phyloP scores from a whole-genome alignment of 352 stramenopile genomes.

The Phytophthora syringae region DNA sequence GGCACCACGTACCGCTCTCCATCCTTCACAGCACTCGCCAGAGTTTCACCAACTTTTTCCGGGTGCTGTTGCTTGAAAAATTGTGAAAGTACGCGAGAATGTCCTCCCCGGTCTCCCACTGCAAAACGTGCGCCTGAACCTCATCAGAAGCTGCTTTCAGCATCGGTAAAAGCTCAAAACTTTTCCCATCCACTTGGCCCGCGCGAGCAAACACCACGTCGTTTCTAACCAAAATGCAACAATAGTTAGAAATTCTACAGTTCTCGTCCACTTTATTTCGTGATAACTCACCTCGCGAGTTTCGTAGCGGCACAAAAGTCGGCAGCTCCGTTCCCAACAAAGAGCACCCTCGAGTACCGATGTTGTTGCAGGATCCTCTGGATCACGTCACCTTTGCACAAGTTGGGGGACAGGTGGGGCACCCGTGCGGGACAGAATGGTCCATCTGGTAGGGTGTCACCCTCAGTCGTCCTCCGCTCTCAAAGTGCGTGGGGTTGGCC shows the following conservation, averaged over 20 bases:
- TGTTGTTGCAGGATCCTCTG: constrained; percentile 38
- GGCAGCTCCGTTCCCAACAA: constrained; percentile 53
- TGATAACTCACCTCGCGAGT: constrained; percentile 51
- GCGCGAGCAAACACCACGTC: constrained; percentile 31
- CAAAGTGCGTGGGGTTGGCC: constrained; percentile 44
- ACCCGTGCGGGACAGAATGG: constrained; percentile 46
- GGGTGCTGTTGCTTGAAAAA: constrained; percentile 32
- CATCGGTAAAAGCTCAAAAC: constrained; percentile 13
- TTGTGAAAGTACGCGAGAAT: constrained; percentile 25
- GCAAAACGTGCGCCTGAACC: constrained; percentile 17
- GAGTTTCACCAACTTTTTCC: not conserved
- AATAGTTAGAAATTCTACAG: not conserved
- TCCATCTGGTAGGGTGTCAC: constrained; percentile 44
- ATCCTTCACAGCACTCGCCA: not conserved
- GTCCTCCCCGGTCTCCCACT: constrained; percentile 26
- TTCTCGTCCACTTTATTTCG: not conserved
- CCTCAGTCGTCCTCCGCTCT: constrained; percentile 28
- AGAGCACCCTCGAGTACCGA: constrained; percentile 52
- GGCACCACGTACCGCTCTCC: constrained; percentile 17
- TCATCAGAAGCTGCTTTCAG: constrained; percentile 8
- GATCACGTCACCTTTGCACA: constrained; percentile 73
- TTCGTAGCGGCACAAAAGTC: constrained; percentile 58
- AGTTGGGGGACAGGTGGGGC: constrained; percentile 52
- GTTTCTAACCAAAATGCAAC: constrained; percentile 3
- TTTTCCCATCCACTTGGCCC: not conserved